A percentile compares a stretch with the other conserved stretches of the same genome.
Conservation (phyloP, 2,329 filamentous ascomycete species). For the Microdochium trichocladiopsis region DNA sequence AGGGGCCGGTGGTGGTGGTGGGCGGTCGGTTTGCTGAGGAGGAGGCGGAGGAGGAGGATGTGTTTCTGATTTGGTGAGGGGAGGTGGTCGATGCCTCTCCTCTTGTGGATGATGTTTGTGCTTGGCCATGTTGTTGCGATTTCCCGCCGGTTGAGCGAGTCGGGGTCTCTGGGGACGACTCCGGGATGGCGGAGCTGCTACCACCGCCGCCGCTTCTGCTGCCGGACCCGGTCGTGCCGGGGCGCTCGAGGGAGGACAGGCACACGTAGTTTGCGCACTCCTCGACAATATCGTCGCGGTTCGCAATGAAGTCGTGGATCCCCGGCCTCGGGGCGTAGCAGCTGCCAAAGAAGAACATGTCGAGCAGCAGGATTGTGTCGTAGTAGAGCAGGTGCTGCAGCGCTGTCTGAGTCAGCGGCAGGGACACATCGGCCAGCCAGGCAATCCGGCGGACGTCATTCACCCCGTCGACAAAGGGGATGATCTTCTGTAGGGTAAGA, state of each 20-base stretch:
- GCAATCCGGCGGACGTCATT: constrained; percentile 85
- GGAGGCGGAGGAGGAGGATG: constrained; percentile 2
- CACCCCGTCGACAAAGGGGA: constrained; percentile 83
- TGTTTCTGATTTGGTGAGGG: not conserved
- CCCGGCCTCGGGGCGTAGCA: constrained; percentile 80
- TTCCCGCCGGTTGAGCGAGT: not conserved
- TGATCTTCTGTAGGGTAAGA: constrained; percentile 70
- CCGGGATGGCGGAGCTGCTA: not conserved
- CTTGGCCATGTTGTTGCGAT: not conserved
- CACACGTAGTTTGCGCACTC: constrained; percentile 86
- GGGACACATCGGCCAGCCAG: constrained; percentile 74
- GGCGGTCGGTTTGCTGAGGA: not conserved
- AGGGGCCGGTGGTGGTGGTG: constrained; percentile 3
- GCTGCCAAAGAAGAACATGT: constrained; percentile 90
- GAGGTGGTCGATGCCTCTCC: not conserved
- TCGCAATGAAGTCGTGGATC: constrained; percentile 71
- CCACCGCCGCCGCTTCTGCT: not conserved
- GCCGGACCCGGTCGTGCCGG: constrained; percentile 3
- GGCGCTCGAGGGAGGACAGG: constrained; percentile 17
- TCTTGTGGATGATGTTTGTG: not conserved
- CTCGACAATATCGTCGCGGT: constrained; percentile 67
- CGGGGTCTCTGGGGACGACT: not conserved
- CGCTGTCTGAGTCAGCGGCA: constrained; percentile 78
- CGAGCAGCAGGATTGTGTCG: constrained; percentile 80
- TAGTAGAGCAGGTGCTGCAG: constrained; percentile 90